phyloP scores from a whole-genome alignment of 2,329 filamentous ascomycete species.

The Ramularia collo-cygni region DNA sequence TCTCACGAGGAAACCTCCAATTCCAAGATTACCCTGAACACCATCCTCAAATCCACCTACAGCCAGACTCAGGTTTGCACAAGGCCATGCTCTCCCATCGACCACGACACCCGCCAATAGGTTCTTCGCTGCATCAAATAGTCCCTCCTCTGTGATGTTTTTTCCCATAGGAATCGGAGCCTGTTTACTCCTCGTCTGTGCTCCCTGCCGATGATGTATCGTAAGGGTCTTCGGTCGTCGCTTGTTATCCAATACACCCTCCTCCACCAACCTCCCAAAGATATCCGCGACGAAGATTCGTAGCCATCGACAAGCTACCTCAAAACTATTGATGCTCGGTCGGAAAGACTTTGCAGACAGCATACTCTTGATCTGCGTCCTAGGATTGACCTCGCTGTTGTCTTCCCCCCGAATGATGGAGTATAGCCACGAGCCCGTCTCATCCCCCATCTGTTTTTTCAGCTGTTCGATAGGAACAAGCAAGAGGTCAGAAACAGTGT shows the following conservation, averaged over 20 bases:
- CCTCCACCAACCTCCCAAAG: conserved; percentile 79
- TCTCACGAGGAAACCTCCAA: conserved; percentile 75
- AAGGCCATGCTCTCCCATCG: conserved; percentile 81
- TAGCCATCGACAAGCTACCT: conserved; percentile 79
- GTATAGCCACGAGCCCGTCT: conserved; percentile 80
- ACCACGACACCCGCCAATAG: conserved; percentile 70
- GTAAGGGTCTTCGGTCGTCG: conserved; percentile 80
- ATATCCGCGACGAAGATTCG: conserved; percentile 90
- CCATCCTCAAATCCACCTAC: conserved; percentile 92
- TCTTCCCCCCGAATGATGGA: conserved; percentile 81
- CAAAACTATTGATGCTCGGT: conserved; percentile 68
- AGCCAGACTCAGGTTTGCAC: conserved; percentile 78
- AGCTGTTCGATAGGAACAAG: conserved; percentile 66
- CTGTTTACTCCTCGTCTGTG: conserved; percentile 68
- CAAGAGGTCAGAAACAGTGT: conserved; percentile 69
- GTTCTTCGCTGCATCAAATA: conserved; percentile 70
- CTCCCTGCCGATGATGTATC: conserved; percentile 69
- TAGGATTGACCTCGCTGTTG: conserved; percentile 76
- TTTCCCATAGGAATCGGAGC: conserved; percentile 70
- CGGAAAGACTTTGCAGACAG: conserved; percentile 92
- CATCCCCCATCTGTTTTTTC: conserved; percentile 70
- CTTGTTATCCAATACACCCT: conserved; percentile 81
- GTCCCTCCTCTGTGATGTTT: conserved; percentile 60
- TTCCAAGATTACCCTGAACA: conserved; percentile 74
- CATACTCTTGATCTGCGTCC: conserved; percentile 96